Base-by-base conservation (phyloP, 2,329 filamentous ascomycete genomes). In the Fusarium globosum region DNA sequence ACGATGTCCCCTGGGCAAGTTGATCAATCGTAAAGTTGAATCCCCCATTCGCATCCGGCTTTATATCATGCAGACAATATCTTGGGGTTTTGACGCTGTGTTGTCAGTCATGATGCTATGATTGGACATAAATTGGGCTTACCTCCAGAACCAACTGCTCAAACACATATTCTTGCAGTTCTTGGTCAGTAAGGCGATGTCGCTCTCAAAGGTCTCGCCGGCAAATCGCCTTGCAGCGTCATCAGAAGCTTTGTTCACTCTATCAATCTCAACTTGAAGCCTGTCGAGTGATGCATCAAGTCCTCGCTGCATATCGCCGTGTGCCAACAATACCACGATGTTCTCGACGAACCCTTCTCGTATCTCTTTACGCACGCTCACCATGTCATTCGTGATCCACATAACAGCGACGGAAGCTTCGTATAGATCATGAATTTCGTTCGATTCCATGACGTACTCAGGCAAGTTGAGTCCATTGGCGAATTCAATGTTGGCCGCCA, bases 321-420 rank as follows among this genome's bases (percentile, higher is more conserved):
- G 14, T 9, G 55, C 55, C 14, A 58, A 10, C 30, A 58, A 35
- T 8, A 36, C 55, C 14, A 58, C 55, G 10, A 58, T 23, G 15
- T 58, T 58, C 30, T 58, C 55, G 23, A 58, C 41, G 30, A 58
- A 58, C 23, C 55, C 55, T 28, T 58, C 55, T 18, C 23, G 39
- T 26, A 58, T 58, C n/a, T 58, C 55, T 28, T 58, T 58, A 7
- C 55, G 55, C 28, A 58, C 30, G 18, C 55, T 58, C n/a, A 58
- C 55, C 1, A 48, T 48, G 41, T 58, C 55, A 26, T 58, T 58
- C 14, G 33, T 35, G 13, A 48, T 35, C 55, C 55, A 48, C 55
- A 58, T 36, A 12, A 26, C 39, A 21, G 33, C 18, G 7, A 58
- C 55, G 15, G 41, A 21, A 1, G 55, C 55, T 21, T 58, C 7